Evolutionary conservation across 2,329 filamentous ascomycete genomes (phyloP).

Genomic region (Mycocentrospora acerina): DNA sequence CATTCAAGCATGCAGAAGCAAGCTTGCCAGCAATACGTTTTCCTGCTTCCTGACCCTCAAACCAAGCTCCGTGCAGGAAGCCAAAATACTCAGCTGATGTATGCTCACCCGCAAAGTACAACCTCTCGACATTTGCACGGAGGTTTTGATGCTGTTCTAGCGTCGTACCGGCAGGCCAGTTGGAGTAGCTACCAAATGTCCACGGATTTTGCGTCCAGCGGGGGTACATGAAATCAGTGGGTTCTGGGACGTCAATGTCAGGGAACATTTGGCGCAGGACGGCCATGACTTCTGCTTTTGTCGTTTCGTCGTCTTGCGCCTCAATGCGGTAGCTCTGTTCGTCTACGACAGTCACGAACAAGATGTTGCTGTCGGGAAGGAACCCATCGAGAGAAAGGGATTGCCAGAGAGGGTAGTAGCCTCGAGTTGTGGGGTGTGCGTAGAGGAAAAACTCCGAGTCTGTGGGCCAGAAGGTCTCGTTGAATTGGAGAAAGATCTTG

Average conservation of each 20-base stretch:
- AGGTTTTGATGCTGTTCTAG: constrained; percentile 69
- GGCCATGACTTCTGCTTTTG: constrained; percentile 57
- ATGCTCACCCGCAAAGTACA: constrained; percentile 68
- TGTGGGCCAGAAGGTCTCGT: constrained; percentile 65
- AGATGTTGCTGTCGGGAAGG: constrained; percentile 61
- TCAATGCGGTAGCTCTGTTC: constrained; percentile 61
- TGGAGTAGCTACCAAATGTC: constrained; percentile 64
- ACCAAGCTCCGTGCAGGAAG: constrained; percentile 57
- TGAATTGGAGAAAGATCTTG: constrained; percentile 71
- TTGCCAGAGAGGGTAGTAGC: constrained; percentile 65
- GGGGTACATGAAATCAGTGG: constrained; percentile 62
- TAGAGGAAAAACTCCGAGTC: constrained; percentile 58
- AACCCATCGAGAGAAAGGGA: constrained; percentile 61
- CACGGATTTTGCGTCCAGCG: constrained; percentile 56
- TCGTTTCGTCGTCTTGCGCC: constrained; percentile 59
- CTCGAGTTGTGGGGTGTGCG: constrained; percentile 50
- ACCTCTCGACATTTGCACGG: constrained; percentile 60
- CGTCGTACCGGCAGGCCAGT: constrained; percentile 66
- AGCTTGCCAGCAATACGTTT: constrained; percentile 33
- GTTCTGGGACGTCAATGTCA: constrained; percentile 57
- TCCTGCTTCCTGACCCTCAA: constrained; percentile 38
- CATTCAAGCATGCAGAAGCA: constrained; percentile 25
- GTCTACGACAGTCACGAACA: constrained; percentile 65
- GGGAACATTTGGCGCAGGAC: constrained; percentile 66
- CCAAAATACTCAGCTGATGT: constrained; percentile 65